Evolutionary conservation across 805 yeast species (phyloP).

Genomic region (Zygotorulaspora sp.): DNA sequence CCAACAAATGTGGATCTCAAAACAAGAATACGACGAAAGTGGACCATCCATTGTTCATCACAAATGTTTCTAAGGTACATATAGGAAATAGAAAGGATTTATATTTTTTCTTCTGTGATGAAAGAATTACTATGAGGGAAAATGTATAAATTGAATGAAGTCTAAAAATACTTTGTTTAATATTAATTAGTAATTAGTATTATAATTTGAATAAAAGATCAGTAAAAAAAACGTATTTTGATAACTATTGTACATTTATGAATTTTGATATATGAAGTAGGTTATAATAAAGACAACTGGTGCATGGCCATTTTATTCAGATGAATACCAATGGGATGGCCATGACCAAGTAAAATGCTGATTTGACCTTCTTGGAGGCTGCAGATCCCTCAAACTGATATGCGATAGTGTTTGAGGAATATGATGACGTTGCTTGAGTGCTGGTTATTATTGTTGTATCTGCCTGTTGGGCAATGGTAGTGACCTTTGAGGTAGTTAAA

Average conservation of each 20-base stretch:
- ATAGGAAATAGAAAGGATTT: conserved; percentile 6
- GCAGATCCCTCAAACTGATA: conserved; percentile 6
- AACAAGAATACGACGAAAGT: conserved; percentile 99
- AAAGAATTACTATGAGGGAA: background rate
- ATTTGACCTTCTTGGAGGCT: background rate
- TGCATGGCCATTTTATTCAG: background rate
- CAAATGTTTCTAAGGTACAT: conserved; percentile 42
- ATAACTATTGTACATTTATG: no score
- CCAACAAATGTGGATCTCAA: conserved; percentile 99
- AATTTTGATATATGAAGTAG: background rate
- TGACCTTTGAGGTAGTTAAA: background rate
- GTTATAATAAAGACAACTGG: background rate
- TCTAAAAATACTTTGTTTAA: background rate
- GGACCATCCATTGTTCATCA: conserved; percentile 94
- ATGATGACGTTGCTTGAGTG: background rate
- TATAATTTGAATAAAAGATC: conserved; percentile 1
- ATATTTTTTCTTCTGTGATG: conserved; percentile 3
- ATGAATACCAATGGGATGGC: conserved; percentile 8
- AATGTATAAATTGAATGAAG: conserved; percentile 1
- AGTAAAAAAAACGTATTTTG: background rate
- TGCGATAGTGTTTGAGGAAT: background rate
- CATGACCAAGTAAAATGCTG: conserved; percentile 2
- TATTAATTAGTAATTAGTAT: conserved; percentile 1
- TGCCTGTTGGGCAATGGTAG: background rate
- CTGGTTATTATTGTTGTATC: conserved; percentile 1